Base-by-base conservation (phyloP, 2,329 filamentous ascomycete species). In the Hymenoscyphus infarciens region DNA sequence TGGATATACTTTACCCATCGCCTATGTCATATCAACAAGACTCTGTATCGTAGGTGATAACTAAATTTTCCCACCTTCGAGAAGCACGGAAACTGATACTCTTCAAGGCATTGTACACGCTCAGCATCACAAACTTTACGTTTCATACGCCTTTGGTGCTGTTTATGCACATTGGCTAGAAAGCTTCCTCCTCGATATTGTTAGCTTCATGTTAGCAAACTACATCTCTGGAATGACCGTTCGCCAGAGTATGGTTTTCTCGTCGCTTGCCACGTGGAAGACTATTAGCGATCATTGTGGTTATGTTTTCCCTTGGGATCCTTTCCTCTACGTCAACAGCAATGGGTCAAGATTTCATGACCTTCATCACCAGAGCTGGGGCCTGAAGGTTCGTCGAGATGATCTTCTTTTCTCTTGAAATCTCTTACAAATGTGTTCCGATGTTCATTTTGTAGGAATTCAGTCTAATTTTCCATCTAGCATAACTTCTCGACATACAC, bases 341-440 rank as follows among this genome's bases (percentile, higher is more conserved):
- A 63, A 63, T 19, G 39, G 52, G 31, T 27, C 57, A 42, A 27
- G 25, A 60, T 63, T 60, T n/a, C 61, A 63, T 42, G 61, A 63
- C 52, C 42, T 63, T n/a, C 61, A 63, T 56, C 61, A 63, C 39
- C 61, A 63, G 16, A 60, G 31, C 29, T 63, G 61, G 61, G 61
- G 61, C 22, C 52, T 63, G 2, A 63, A 63, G 57, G 61, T 60
- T 16, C 31, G 61, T 60, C 5, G 3, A 31, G 29, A 31, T 6
- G 27, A 29, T 29, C 7, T 31, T 5, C 29, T 31, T 4, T 5
- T 31, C 29, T 31, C 5, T 4, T 31, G 5, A 31, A 31, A 31
- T 31, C 7, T 5, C 29, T 31, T 31, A 31, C 5, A 31, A 5
- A 31, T 31, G 5, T 31, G 1, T 45, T 45, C 19, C 39, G 19